A percentile compares a stretch with the other conserved stretches of the same genome.
Conservation (phyloP, 108 stramenopile species). For the Pseudonitzschia multiseries region DNA sequence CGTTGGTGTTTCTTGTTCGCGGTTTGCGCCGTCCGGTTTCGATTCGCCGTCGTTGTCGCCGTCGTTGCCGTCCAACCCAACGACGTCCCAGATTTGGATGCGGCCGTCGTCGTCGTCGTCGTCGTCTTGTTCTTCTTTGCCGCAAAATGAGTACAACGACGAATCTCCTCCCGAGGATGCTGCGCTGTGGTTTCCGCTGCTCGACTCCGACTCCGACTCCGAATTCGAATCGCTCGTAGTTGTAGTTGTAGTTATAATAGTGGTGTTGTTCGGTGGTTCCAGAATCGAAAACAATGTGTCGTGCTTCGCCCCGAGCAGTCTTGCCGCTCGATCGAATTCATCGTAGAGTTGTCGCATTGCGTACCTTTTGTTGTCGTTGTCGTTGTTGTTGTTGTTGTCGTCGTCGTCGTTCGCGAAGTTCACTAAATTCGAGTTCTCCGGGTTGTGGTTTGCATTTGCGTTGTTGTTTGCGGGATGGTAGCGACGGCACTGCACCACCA, state of each 20-base stretch:
- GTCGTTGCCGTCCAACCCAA: conserved; percentile 2
- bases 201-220: too few relatives aligned
- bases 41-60: conserved; percentile 34
- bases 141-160: background rate
- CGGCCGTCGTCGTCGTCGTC: background rate
- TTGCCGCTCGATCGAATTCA: conserved; percentile 23
- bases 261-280: too few relatives aligned
- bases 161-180: too few relatives aligned
- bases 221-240: too few relatives aligned
- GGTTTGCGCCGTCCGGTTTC: too few relatives aligned
- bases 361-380: too few relatives aligned
- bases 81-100: background rate
- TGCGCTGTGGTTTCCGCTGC: too few relatives aligned
- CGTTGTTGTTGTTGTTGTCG: too few relatives aligned
- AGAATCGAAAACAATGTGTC: conserved; percentile 21
- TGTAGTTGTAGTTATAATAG: too few relatives aligned
- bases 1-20: too few relatives aligned
- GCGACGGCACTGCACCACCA: background rate
- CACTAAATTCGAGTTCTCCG: background rate
- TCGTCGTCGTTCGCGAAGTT: too few relatives aligned
- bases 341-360: background rate
- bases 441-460: background rate
- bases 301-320: conserved; percentile 13
- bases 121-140: background rate
- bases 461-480: background rate